Conservation (phyloP, 495 filamentous ascomycete species). For the Tuber aestivum region DNA sequence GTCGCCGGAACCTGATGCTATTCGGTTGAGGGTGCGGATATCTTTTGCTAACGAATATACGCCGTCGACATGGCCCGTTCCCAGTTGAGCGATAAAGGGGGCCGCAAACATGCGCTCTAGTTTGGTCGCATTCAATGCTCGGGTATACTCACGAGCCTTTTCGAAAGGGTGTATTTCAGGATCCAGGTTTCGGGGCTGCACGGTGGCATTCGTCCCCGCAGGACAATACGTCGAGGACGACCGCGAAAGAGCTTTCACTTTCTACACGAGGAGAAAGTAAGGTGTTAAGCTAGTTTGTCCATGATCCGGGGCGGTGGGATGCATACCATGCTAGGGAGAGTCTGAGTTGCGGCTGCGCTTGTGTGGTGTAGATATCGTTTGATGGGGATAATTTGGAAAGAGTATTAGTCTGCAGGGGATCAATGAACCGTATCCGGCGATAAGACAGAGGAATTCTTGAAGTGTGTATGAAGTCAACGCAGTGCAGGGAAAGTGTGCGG, state of each 20-base stretch:
- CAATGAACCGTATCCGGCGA: neutral
- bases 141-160: slow-evolving; percentile 83
- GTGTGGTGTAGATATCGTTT: neutral
- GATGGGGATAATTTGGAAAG: neutral
- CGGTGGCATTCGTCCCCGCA: slow-evolving; percentile 65
- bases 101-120: slow-evolving; percentile 93
- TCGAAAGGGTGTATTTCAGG: slow-evolving; percentile 93
- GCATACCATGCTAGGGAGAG: neutral
- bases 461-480: neutral
- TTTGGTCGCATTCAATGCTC: slow-evolving; percentile 85
- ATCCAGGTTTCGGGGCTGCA: slow-evolving; percentile 79
- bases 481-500: neutral
- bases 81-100: slow-evolving; percentile 83
- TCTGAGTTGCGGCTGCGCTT: neutral
- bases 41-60: slow-evolving; percentile 73
- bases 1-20: slow-evolving; percentile 76
- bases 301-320: neutral
- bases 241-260: slow-evolving; percentile 88
- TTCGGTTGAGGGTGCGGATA: slow-evolving; percentile 58
- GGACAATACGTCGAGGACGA: slow-evolving; percentile 69
- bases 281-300: neutral
- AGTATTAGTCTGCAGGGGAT: neutral
- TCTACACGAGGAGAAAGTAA: slow-evolving; percentile 48
- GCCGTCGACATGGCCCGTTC: slow-evolving; percentile 87
- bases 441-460: neutral